Conservation (phyloP, 192 early-diverging fungal genomes). For the Pilobolus umbonatus region DNA sequence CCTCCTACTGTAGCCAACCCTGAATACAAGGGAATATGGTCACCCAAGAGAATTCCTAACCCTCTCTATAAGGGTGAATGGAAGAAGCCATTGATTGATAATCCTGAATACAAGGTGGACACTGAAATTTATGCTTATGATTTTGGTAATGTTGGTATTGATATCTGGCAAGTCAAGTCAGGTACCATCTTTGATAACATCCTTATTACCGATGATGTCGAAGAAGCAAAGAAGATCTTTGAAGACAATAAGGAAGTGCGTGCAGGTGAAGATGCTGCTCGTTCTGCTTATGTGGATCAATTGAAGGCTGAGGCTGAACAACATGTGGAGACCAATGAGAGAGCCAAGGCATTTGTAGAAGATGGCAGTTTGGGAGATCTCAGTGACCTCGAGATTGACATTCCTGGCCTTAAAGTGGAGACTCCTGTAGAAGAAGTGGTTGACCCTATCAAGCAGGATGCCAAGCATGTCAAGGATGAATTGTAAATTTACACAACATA, state of each 20-base stretch:
- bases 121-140: conserved; percentile 78
- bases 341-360: conserved; percentile 12
- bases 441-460: background rate
- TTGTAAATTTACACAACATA: too few species aligned
- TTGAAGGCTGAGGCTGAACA: conserved; percentile 29
- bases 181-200: conserved; percentile 93
- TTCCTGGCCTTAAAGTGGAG: background rate
- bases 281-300: conserved; percentile 52
- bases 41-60: conserved; percentile 76
- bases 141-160: conserved; percentile 84
- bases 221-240: conserved; percentile 71
- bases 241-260: conserved; percentile 63
- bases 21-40: conserved; percentile 83
- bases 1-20: conserved; percentile 85
- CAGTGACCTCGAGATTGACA: conserved; percentile 9
- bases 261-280: conserved; percentile 62
- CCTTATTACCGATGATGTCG: conserved; percentile 77
- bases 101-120: conserved; percentile 92
- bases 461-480: conserved; percentile 31
- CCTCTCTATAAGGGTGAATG: conserved; percentile 94
- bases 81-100: conserved; percentile 80
- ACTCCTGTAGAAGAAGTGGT: conserved; percentile 7
- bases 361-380: conserved; percentile 1
- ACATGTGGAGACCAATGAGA: conserved; percentile 14
- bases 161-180: conserved; percentile 95